Conservation (phyloP, 2,329 filamentous ascomycete species). For the Aureobasidium sp. region DNA sequence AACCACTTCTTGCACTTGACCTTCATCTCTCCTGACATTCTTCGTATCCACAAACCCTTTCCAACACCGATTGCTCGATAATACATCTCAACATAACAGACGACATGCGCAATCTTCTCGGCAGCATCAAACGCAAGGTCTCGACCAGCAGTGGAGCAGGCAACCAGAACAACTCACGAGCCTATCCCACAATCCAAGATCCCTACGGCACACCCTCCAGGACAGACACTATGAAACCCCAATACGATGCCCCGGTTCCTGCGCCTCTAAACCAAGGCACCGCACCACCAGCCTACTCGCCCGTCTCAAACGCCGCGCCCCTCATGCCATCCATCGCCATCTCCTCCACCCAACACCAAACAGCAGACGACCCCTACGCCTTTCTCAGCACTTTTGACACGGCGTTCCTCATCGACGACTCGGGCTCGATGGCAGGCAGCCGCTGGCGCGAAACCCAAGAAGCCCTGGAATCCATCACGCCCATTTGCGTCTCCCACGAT, state of each 20-base stretch:
- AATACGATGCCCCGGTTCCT: not conserved
- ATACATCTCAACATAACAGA: conserved; percentile 6
- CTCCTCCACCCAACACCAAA: conserved; percentile 18
- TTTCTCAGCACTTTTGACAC: conserved; percentile 81
- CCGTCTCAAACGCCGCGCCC: conserved; percentile 36
- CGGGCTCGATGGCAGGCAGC: conserved; percentile 72
- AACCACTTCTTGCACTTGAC: not conserved
- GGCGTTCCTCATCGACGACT: conserved; percentile 85
- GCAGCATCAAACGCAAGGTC: conserved; percentile 14
- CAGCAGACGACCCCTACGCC: conserved; percentile 60
- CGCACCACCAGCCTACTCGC: conserved; percentile 34
- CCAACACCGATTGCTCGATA: not conserved
- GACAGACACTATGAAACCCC: not conserved
- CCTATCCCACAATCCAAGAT: conserved; percentile 1
- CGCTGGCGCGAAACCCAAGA: conserved; percentile 68
- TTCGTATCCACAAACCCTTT: not conserved
- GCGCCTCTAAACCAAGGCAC: not conserved
- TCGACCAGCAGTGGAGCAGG: not conserved
- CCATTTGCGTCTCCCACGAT: conserved; percentile 75
- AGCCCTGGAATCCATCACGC: conserved; percentile 67
- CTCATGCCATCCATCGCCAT: conserved; percentile 23
- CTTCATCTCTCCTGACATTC: not conserved
- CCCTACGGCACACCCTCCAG: conserved; percentile 7
- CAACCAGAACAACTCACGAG: not conserved
- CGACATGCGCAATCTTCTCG: conserved; percentile 2